These are phyloP conservation scores for Ophiostoma pallidulum DNA, from an alignment of 2,329 filamentous ascomycete species.

Conservation along the genomic window DNA sequence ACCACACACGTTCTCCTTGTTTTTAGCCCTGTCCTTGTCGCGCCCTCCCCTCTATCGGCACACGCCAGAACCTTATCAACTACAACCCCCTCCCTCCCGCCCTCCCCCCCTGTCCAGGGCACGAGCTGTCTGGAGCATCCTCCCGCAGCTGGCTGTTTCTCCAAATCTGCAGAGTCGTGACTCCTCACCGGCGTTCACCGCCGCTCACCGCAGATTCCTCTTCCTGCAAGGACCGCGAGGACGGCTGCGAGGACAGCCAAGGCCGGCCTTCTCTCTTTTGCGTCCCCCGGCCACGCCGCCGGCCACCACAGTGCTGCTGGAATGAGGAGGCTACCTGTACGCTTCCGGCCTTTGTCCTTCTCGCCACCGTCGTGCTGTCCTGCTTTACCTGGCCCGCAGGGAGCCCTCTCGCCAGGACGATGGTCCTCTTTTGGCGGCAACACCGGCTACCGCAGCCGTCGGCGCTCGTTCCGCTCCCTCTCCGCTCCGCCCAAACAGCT, in stretches of 20 bases:
- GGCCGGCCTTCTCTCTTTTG: not conserved
- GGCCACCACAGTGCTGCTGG: slow-evolving; percentile 24
- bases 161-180: no score
- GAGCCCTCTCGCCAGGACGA: slow-evolving; percentile 15
- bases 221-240: no score
- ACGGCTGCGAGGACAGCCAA: not conserved
- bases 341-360: slow-evolving; percentile 25
- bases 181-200: not conserved
- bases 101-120: no score
- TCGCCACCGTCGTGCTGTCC: slow-evolving; percentile 7
- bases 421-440: slow-evolving; percentile 8
- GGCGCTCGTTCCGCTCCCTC: not conserved
- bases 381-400: not conserved
- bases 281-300: not conserved
- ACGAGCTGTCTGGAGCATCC: no score
- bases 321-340: slow-evolving; percentile 35
- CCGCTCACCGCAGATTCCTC: no score
- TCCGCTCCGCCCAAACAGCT: not conserved
- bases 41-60: no score
- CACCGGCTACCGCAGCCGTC: not conserved
- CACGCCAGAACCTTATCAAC: no score
- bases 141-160: no score
- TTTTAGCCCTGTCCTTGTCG: no score
- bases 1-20: not conserved
- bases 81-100: no score